phyloP scores from a whole-genome alignment of 1,284 basidiomycete species.

The Mrakiaceae sp. region DNA sequence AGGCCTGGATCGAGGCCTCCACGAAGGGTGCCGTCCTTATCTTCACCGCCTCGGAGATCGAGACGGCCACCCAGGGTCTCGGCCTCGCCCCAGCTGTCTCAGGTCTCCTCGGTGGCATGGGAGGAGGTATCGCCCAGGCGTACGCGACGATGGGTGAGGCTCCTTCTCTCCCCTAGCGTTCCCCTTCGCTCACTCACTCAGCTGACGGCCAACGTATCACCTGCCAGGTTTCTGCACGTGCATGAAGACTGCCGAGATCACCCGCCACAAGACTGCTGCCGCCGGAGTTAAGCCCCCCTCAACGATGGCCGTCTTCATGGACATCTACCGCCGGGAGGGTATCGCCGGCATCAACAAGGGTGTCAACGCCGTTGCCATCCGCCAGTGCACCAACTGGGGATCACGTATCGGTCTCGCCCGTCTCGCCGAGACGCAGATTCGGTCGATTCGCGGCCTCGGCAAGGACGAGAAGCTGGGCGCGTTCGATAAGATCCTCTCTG shows the following conservation, averaged over 20 bases:
- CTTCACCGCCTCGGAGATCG: constrained; percentile 92
- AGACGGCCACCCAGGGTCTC: constrained; percentile 49
- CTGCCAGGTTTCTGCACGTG: constrained; percentile 83
- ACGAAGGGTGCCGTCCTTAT: constrained; percentile 95
- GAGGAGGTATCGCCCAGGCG: constrained; percentile 92
- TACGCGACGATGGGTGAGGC: constrained; percentile 96
- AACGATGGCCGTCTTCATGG: constrained; percentile 86
- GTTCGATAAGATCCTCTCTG: constrained; percentile 77
- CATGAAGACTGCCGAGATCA: constrained; percentile 98
- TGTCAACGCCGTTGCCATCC: constrained; percentile 94
- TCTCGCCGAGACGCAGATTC: constrained; percentile 72
- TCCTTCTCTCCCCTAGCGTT: not conserved
- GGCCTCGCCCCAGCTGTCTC: constrained; percentile 70
- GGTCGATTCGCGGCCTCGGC: constrained; percentile 53
- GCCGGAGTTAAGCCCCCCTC: constrained; percentile 80
- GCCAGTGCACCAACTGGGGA: constrained; percentile 99
- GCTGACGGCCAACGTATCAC: not conserved
- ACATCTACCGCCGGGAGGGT: constrained; percentile 89
- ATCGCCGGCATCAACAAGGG: constrained; percentile 98
- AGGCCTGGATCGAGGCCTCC: constrained; percentile 99
- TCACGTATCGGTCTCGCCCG: constrained; percentile 96
- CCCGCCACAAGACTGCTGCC: constrained; percentile 89
- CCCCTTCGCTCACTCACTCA: not conserved
- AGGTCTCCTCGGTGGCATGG: constrained; percentile 92
- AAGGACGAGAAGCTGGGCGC: constrained; percentile 66